phyloP scores from a whole-genome alignment of 2,329 filamentous ascomycete genomes.

The Teratosphaeria zuluensis region DNA sequence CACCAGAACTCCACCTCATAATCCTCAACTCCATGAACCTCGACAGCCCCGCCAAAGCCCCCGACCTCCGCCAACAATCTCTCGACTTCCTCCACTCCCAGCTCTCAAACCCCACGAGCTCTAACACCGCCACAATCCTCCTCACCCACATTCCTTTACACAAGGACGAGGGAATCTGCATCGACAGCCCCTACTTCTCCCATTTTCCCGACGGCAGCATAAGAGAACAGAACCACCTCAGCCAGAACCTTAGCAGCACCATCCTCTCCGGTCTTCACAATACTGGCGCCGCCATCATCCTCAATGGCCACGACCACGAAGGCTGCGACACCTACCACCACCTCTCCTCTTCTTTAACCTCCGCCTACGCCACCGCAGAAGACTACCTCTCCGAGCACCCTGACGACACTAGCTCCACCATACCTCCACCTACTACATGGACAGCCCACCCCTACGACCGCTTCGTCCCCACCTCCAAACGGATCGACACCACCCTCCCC shows the following conservation, averaged over 20 bases:
- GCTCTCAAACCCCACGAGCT: constrained; percentile 1
- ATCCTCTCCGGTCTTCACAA: constrained; percentile 71
- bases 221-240: constrained; percentile 86
- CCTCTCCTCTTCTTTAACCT: constrained; percentile 13
- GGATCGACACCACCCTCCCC: not conserved
- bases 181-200: constrained; percentile 72
- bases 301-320: constrained; percentile 92
- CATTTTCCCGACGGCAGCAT: constrained; percentile 66
- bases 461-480: not conserved
- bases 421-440: not conserved
- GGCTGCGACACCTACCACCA: constrained; percentile 87
- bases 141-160: constrained; percentile 88
- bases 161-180: constrained; percentile 72
- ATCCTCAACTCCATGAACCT: constrained; percentile 91
- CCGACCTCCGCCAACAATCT: constrained; percentile 61
- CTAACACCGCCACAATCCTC: constrained; percentile 30
- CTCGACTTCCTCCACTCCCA: constrained; percentile 62
- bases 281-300: constrained; percentile 61
- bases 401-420: constrained; percentile 1
- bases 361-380: constrained; percentile 4
- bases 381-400: constrained; percentile 2
- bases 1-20: constrained; percentile 68
- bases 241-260: constrained; percentile 53
- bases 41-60: constrained; percentile 65
- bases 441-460: constrained; percentile 4